These are phyloP conservation scores for Coprinopsis marcescibilis DNA, from an alignment of 768 basidiomycete species.

Conservation along the genomic window DNA sequence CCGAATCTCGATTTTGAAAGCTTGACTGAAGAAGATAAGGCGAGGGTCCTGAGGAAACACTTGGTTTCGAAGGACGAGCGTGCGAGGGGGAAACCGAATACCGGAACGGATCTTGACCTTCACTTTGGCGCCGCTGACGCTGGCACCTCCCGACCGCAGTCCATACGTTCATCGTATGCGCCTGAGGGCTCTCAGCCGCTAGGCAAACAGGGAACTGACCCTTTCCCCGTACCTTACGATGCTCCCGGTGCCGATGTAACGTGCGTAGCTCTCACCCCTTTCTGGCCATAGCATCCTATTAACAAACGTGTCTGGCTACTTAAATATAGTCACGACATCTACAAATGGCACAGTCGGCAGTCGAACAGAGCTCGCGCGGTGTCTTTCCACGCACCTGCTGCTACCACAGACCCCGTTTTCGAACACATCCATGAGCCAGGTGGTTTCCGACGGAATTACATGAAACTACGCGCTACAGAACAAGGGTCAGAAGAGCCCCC, in stretches of 20 bases:
- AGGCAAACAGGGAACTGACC: slow-evolving; percentile 49
- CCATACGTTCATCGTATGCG: slow-evolving; percentile 20
- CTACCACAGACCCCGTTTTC: slow-evolving; percentile 66
- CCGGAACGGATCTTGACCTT: slow-evolving; percentile 24
- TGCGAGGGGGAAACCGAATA: slow-evolving; percentile 24
- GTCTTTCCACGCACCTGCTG: slow-evolving; percentile 57
- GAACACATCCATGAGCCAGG: slow-evolving; percentile 95
- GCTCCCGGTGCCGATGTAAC: slow-evolving; percentile 88
- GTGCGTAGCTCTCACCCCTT: slow-evolving; percentile 45
- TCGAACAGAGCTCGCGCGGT: slow-evolving; percentile 58
- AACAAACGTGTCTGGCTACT: slow-evolving; percentile 3
- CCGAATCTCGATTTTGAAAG: slow-evolving; percentile 45
- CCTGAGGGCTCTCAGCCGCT: slow-evolving; percentile 13
- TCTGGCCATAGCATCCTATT: background rate
- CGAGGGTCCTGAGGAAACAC: slow-evolving; percentile 72
- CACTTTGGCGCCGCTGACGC: slow-evolving; percentile 18
- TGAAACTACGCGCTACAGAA: slow-evolving; percentile 66
- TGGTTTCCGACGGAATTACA: slow-evolving; percentile 87
- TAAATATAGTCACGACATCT: slow-evolving; percentile 72
- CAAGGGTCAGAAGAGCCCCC: slow-evolving; percentile 56
- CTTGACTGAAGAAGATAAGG: slow-evolving; percentile 79
- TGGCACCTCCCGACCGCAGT: slow-evolving; percentile 16
- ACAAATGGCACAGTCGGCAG: slow-evolving; percentile 84
- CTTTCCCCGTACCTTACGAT: slow-evolving; percentile 86
- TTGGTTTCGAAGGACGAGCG: slow-evolving; percentile 72